A percentile compares a stretch with the other conserved stretches of the same genome.
Conservation (phyloP, 306 rosid species). For the Ochetophila trinervis region DNA sequence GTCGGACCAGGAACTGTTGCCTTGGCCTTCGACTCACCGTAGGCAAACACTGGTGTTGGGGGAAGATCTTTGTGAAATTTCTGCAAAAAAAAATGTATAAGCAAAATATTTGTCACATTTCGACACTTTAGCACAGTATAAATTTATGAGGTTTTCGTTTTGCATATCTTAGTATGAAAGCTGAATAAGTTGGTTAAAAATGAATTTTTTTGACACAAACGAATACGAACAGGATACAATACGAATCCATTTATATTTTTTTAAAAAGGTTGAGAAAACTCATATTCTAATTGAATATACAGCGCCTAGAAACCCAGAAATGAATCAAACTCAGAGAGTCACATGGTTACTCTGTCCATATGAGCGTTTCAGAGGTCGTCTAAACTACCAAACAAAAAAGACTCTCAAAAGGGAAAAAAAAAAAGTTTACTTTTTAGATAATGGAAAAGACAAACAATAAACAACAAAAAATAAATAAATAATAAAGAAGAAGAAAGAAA, state of each 20-base stretch:
- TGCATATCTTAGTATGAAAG: too few relatives aligned
- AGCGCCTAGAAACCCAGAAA: background rate
- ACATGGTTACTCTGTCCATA: background rate
- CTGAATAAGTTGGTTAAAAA: too few relatives aligned
- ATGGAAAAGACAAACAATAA: background rate
- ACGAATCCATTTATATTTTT: too few relatives aligned
- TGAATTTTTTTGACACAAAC: too few relatives aligned
- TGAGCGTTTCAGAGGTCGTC: background rate
- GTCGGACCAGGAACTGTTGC: constrained; percentile 89
- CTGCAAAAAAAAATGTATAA: constrained; percentile 22
- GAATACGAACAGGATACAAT: too few relatives aligned
- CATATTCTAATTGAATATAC: too few relatives aligned
- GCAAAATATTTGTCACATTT: too few relatives aligned
- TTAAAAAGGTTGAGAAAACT: too few relatives aligned
- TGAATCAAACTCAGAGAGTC: background rate
- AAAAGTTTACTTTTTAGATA: background rate
- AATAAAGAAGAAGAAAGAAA: too few relatives aligned
- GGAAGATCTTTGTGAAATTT: constrained; percentile 81
- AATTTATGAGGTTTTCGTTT: too few relatives aligned
- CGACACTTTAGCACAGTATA: too few relatives aligned
- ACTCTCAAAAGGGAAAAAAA: background rate
- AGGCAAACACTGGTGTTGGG: constrained; percentile 62
- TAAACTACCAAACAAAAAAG: background rate
- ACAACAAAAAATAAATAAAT: background rate
- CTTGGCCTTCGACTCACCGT: constrained; percentile 29